Base-by-base conservation (phyloP, 2,329 filamentous ascomycete species). In the Dactylonectria estremocensis region DNA sequence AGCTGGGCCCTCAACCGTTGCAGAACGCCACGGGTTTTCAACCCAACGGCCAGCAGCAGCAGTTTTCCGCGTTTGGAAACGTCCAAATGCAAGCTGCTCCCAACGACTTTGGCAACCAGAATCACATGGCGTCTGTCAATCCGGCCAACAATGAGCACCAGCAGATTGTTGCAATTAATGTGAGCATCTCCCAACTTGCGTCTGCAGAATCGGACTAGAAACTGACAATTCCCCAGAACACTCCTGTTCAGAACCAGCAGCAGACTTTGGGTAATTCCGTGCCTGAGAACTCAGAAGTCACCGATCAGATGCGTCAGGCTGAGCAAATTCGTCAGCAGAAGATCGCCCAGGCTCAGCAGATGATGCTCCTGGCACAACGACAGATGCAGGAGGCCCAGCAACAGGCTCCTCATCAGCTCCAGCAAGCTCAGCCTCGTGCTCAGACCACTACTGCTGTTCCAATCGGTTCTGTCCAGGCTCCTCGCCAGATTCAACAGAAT, bases 161-260 rank as follows among this genome's bases (percentile, higher is more conserved):
- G 43, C n/a, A 33, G 5, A 22, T 18, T 61, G 2, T 37, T 40
- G 9, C 11, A 9, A 22, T 18, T 35, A 24, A 70, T 54, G 69
- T 65, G 53, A 62, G 64, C 49, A n/a, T 6, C 28, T n/a, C 58
- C 18, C 13, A n/a, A 33, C 18, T 43, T 28, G 13, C 16, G 4
- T 16, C 20, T 40, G 24, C 16, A 13, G 45, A 11, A 22, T 52
- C 40, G 7, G 66, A 53, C 49, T 48, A 63, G 57, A 67, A 58
- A 48, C 48, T 46, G 9, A 46, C 45, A 22, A 33, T 37, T 16
- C 16, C 49, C n/a, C 16, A 33, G 28, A 10, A 46, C 49, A 11
- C 24, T n/a, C n/a, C 24, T 28, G 24, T 28, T 28, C 24, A 28
- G 24, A 28, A 28, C 24, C n/a, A 48, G 16, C 55, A 58, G 55